Evolutionary conservation across 1,284 basidiomycete species (phyloP), one percentile per base, ranked within the genome.

Genomic region (Leccinum griseonigrum): DNA sequence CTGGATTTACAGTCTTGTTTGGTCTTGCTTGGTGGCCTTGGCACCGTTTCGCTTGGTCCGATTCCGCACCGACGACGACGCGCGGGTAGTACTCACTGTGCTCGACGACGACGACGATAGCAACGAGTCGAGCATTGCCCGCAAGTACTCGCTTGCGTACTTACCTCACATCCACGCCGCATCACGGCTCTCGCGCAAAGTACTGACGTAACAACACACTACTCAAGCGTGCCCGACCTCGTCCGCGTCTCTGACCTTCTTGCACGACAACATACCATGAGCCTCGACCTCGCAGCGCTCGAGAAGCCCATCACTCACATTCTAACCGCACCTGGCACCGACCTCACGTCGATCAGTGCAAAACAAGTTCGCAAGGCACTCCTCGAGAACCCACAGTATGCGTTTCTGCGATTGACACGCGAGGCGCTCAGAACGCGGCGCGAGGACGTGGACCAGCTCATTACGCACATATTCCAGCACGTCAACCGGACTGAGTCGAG

Each of bases 311-410:
- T 92, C 69, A 79, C 79, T 63, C 77, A 79, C 62, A 90, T 92
- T 72, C 83, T 92, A 59, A 79, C 83, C 51, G 83, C 86, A 16
- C 90, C 90, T 7, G 85, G 83, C 56, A 86, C 83, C 56, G 87
- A 92, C 78, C 81, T 92, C 67, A 64, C 77, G 52, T 89, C 86
- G 51, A 90, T 92, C 74, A 90, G 86, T 69, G 90, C 90, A 58
- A 91, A 89, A 76, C 85, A 86, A 76, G 90, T 92, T 68, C 83
- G 90, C 65, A 85, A 85, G 64, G 81, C 84, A 70, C 78, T 92
- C 50, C 71, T 84, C 63, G 81, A 79, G 57, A 71, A 80, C 60
- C 63, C 68, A 0, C 80, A 83, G 63, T 75, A 82, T 29, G 74
- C 78, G 8, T 55, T 56, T 34, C 59, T 73, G 11, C 63, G 62